phyloP scores from a whole-genome alignment of 2,329 filamentous ascomycete genomes.

The Pseudogymnoascus sp. region DNA sequence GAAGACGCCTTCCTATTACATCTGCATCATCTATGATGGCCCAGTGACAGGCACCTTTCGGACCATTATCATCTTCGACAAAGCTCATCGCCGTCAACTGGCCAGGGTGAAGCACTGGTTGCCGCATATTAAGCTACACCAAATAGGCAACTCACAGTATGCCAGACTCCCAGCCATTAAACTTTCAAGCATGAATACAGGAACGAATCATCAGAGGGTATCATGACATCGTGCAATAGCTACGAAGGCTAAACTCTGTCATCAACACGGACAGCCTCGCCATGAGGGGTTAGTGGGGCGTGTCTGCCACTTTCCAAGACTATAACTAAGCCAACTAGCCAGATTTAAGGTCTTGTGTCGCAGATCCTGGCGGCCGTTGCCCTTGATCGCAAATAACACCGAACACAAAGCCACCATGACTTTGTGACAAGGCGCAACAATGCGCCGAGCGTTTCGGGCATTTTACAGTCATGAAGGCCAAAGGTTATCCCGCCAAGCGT shows the following conservation, averaged over 20 bases:
- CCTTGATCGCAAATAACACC: neutral
- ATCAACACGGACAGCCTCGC: constrained; percentile 1
- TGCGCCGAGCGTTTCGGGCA: neutral
- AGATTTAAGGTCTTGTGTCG: neutral
- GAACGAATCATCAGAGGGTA: neutral
- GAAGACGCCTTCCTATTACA: neutral
- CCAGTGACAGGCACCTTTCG: neutral
- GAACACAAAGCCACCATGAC: neutral
- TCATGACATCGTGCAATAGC: neutral
- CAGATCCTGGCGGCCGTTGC: neutral
- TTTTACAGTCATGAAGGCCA: neutral
- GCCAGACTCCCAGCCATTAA: neutral
- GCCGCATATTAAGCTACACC: neutral
- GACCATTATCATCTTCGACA: neutral
- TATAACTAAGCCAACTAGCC: neutral
- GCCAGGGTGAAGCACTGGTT: neutral
- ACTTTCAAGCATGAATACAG: neutral
- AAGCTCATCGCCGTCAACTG: neutral
- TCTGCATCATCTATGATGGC: neutral
- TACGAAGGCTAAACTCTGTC: neutral
- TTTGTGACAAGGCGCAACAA: neutral
- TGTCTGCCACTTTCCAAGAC: neutral
- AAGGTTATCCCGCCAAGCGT: neutral
- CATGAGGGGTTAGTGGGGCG: neutral
- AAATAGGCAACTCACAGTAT: neutral